Percentiles rank a stretch among this genome's conserved stretches.
Conservation (phyloP, 2,329 filamentous ascomycete genomes). For the Pseudogymnoascus pannorum region DNA sequence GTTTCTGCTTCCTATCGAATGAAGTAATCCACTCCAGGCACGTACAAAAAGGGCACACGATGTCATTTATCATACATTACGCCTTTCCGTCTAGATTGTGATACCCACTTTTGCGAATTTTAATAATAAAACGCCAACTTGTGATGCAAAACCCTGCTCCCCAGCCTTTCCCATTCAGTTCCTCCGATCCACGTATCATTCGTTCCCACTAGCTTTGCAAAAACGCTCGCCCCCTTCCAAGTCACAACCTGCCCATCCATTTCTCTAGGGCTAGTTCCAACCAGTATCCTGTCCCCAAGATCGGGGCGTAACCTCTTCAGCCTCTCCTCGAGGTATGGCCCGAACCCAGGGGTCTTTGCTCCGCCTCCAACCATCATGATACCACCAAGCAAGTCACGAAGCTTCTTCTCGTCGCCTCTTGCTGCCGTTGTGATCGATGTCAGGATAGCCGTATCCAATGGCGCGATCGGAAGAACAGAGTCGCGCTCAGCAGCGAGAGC, state of each 20-base stretch:
- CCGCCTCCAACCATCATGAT: conserved; percentile 90
- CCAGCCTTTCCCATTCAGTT: conserved; percentile 81
- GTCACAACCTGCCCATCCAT: conserved; percentile 95
- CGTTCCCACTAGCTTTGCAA: conserved; percentile 74
- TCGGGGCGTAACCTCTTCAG: conserved; percentile 61
- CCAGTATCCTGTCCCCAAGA: conserved; percentile 52
- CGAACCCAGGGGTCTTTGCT: conserved; percentile 72
- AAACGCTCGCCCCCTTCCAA: conserved; percentile 97
- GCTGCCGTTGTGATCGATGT: conserved; percentile 83
- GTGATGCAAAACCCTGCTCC: conserved; percentile 73
- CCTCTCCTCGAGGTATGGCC: conserved; percentile 73
- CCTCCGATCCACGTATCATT: conserved; percentile 94
- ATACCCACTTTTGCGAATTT: not conserved
- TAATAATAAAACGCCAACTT: conserved; percentile 47
- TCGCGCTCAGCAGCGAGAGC: conserved; percentile 64
- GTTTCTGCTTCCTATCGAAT: not conserved
- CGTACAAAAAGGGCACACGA: not conserved
- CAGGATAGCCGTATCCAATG: conserved; percentile 83
- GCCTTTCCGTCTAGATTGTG: conserved; percentile 1
- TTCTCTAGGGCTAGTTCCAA: conserved; percentile 71
- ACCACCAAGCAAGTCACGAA: conserved; percentile 78
- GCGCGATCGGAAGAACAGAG: conserved; percentile 69
- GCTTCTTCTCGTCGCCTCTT: conserved; percentile 83
- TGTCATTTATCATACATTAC: conserved; percentile 7
- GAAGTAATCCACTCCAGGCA: not conserved